A percentile compares a stretch with the other conserved stretches of the same genome.
These are phyloP conservation scores for Hamamelis virginiana DNA, from an alignment of 164 flowering plant genomes.

Conservation along the genomic window DNA sequence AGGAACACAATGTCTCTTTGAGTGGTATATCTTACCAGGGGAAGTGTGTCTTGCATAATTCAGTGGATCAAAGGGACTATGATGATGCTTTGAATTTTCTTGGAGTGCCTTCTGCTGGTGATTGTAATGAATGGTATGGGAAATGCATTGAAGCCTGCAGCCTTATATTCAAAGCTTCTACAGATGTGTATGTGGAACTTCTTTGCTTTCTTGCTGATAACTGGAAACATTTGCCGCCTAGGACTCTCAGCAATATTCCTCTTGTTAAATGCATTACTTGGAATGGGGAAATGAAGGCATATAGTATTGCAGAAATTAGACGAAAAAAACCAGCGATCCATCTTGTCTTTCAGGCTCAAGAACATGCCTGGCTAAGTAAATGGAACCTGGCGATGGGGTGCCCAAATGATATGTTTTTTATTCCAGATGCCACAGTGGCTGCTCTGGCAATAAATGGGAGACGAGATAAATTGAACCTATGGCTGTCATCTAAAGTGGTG, in stretches of 20 bases:
- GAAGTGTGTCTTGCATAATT: slow-evolving; percentile 6
- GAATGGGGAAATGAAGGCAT: background rate
- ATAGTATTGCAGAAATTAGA: background rate
- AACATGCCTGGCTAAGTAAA: too few relatives aligned
- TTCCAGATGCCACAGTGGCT: background rate
- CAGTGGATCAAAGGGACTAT: background rate
- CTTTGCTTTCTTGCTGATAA: too few relatives aligned
- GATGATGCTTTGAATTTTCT: background rate
- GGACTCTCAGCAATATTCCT: background rate
- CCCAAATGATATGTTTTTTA: background rate
- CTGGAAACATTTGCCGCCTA: too few relatives aligned
- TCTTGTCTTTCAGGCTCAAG: too few relatives aligned
- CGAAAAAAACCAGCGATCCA: background rate
- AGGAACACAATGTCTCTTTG: slow-evolving; percentile 3
- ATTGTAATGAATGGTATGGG: too few relatives aligned
- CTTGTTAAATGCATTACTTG: background rate
- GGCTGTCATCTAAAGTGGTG: background rate
- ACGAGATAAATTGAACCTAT: background rate
- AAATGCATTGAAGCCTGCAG: too few relatives aligned
- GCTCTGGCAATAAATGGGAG: background rate
- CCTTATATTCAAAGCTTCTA: too few relatives aligned
- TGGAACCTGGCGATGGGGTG: too few relatives aligned
- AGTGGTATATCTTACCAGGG: slow-evolving; percentile 2
- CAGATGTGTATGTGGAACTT: too few relatives aligned
- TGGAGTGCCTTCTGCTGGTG: background rate